Evolutionary conservation across 768 basidiomycete genomes (phyloP).

Genomic region (Russula emetica): DNA sequence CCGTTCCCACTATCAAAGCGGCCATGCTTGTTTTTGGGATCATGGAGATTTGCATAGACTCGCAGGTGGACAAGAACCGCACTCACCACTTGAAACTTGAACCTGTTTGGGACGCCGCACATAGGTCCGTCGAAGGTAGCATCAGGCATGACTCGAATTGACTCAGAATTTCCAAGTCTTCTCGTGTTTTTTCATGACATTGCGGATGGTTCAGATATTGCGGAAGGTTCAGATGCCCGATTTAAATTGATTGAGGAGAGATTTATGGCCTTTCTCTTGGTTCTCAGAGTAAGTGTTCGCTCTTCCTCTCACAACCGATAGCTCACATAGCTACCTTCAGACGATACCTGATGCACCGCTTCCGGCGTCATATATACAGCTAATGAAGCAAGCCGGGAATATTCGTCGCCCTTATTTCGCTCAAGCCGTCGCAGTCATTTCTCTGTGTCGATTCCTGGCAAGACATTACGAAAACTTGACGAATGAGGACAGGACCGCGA

Average conservation of each 20-base stretch:
- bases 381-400: slow-evolving; percentile 23
- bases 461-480: slow-evolving; percentile 21
- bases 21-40: slow-evolving; percentile 23
- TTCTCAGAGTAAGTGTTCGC: slow-evolving; percentile 11
- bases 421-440: slow-evolving; percentile 21
- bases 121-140: not conserved
- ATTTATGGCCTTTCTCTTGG: slow-evolving; percentile 8
- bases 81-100: slow-evolving; percentile 20
- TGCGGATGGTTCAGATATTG: slow-evolving; percentile 6
- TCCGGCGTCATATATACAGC: slow-evolving; percentile 15
- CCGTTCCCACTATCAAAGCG: slow-evolving; percentile 16
- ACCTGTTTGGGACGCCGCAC: slow-evolving; percentile 13
- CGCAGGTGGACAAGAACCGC: slow-evolving; percentile 17
- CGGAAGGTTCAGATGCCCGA: slow-evolving; percentile 2
- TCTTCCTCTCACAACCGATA: not conserved
- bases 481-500: slow-evolving; percentile 16
- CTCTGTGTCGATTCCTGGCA: slow-evolving; percentile 23
- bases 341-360: slow-evolving; percentile 25
- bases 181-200: slow-evolving; percentile 12
- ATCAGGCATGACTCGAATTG: not conserved
- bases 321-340: not conserved
- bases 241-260: not conserved
- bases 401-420: slow-evolving; percentile 23
- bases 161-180: slow-evolving; percentile 9
- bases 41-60: slow-evolving; percentile 16